Evolutionary conservation across 164 flowering plant species (phyloP).

Genomic region (Annona squamosa): DNA sequence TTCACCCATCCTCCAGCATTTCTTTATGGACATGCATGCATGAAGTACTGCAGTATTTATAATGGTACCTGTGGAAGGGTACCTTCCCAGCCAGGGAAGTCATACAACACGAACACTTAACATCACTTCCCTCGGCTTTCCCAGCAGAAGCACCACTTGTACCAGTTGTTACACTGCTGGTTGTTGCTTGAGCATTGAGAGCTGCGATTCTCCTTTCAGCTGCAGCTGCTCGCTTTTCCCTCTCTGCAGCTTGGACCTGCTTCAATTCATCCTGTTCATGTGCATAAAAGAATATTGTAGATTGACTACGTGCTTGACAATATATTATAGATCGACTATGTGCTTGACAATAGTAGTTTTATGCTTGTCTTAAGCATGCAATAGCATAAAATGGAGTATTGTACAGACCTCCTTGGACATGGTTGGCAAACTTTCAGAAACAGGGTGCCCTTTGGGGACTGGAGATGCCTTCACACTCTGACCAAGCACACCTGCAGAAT

Average conservation of each 20-base stretch:
- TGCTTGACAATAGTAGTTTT: no score
- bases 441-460: constrained; percentile 21
- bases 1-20: constrained; percentile 53
- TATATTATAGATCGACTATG: no score
- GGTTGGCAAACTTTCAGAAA: constrained; percentile 14
- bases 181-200: constrained; percentile 21
- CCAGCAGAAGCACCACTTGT: constrained; percentile 17
- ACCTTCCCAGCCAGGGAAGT: constrained; percentile 69
- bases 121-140: constrained; percentile 22
- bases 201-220: constrained; percentile 86
- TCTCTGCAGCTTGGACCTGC: constrained; percentile 51
- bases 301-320: no score
- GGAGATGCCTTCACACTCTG: constrained; percentile 19
- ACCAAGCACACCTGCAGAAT: constrained; percentile 17
- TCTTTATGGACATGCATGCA: constrained; percentile 90
- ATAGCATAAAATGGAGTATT: neutral
- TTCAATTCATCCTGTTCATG: constrained; percentile 52
- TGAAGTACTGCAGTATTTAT: constrained; percentile 89
- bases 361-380: neutral
- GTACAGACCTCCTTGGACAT: constrained; percentile 61
- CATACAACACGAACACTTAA: constrained; percentile 64
- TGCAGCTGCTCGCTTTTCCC: constrained; percentile 95
- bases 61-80: constrained; percentile 83
- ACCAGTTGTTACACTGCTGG: constrained; percentile 8
- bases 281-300: no score